Percentiles rank a stretch among this genome's conserved stretches.
These are phyloP conservation scores for Stephanodiscus minutulus DNA, from an alignment of 108 stramenopile species.

Conservation along the genomic window DNA sequence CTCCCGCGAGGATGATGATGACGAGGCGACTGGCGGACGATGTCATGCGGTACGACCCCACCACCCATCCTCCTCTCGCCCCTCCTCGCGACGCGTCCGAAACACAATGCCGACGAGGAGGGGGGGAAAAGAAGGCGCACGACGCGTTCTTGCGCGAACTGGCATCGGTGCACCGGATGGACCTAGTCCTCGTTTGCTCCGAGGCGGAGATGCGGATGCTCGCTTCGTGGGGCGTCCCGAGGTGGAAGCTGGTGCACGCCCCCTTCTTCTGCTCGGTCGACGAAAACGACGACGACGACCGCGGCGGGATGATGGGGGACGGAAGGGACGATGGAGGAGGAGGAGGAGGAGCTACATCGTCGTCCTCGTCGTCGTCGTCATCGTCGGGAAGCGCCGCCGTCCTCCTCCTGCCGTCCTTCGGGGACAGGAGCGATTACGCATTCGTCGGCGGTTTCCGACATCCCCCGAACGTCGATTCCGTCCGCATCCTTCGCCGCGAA, in stretches of 20 bases:
- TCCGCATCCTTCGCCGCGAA: conserved; percentile 40
- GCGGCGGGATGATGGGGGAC: background rate
- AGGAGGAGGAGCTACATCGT: no score
- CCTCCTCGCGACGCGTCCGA: background rate
- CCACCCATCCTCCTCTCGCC: no score
- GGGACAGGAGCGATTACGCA: conserved; percentile 37
- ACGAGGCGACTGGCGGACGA: conserved; percentile 12
- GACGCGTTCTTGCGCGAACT: conserved; percentile 60
- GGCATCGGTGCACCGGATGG: conserved; percentile 70
- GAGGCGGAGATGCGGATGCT: conserved; percentile 53
- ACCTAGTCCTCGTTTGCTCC: conserved; percentile 71
- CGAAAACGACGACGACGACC: conserved; percentile 5
- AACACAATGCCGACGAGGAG: background rate
- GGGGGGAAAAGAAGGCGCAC: conserved; percentile 10
- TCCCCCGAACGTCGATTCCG: conserved; percentile 76
- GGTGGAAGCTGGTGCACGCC: conserved; percentile 53
- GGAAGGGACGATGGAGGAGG: background rate
- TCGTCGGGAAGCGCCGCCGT: no score
- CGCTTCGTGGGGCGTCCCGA: conserved; percentile 37
- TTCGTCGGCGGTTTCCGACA: conserved; percentile 74
- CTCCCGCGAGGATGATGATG: conserved; percentile 4
- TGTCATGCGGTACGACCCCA: conserved; percentile 33
- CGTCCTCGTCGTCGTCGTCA: no score
- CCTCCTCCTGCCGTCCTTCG: background rate
- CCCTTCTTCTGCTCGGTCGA: conserved; percentile 52